phyloP scores from a whole-genome alignment of 345 rosid genomes.

The Salix exigua region DNA sequence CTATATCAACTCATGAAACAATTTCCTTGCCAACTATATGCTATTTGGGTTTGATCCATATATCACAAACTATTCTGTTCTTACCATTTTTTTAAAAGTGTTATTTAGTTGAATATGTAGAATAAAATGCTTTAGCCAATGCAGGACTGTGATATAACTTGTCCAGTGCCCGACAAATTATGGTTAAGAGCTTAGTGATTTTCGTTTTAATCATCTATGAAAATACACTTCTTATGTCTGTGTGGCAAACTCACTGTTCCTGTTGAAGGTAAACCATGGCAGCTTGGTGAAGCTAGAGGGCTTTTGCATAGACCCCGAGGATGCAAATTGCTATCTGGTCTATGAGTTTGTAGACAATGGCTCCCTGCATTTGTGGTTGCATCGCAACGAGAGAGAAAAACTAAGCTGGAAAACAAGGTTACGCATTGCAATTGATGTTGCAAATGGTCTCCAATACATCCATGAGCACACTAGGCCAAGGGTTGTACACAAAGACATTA shows the following conservation, averaged over 20 bases:
- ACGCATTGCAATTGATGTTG: conserved; percentile 49
- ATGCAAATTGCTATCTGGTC: conserved; percentile 55
- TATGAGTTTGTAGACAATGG: conserved; percentile 57
- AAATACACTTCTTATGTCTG: not conserved
- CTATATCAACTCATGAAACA: no score
- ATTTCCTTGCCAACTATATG: no score
- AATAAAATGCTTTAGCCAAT: not conserved
- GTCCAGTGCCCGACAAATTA: not conserved
- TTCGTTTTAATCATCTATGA: not conserved
- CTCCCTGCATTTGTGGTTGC: conserved; percentile 58
- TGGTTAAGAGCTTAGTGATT: not conserved
- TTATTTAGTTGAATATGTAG: not conserved
- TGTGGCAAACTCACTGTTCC: not conserved
- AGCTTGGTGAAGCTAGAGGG: conserved; percentile 69
- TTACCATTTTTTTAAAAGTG: no score
- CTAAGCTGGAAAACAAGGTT: conserved; percentile 55
- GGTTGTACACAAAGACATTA: conserved; percentile 72
- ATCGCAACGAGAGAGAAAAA: conserved; percentile 24
- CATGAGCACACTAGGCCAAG: conserved; percentile 66
- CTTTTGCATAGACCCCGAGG: conserved; percentile 56
- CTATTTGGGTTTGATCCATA: no score
- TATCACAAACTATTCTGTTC: no score
- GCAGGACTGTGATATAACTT: not conserved
- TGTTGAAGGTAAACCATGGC: conserved; percentile 63
- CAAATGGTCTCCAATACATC: conserved; percentile 68